Base-by-base conservation (phyloP, 495 filamentous ascomycete species). In the Penicillium goetzii region DNA sequence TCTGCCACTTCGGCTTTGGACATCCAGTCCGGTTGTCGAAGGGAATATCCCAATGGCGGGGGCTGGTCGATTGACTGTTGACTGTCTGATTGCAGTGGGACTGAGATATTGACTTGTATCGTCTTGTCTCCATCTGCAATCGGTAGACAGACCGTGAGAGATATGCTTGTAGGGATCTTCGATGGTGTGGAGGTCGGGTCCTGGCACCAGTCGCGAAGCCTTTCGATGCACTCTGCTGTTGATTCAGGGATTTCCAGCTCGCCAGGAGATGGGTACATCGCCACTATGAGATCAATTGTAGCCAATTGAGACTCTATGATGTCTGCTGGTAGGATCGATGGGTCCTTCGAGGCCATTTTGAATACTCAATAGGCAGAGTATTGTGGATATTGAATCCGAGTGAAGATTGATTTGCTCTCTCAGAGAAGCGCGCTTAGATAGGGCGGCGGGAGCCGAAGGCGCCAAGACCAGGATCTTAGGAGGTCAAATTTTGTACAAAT, bases 11-110 rank as follows among this genome's bases (percentile, higher is more conserved):
- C 76, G 6, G 77, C 77, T 63, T 75, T 78, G 10, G 77, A 77
- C 69, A 80, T 74, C 77, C 77, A 80, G 6, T 74, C 71, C 14
- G 77, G 77, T 49, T 80, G 77, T 17, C 77, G 77, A 14, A 80
- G 64, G 11, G 72, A 66, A 55, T 75, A 80, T 19, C 47, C 62
- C 30, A 68, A 30, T 49, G 71, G 30, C 4, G 76, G 77, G 12
- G 70, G 65, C 12, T 72, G 65, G n/a, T 75, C 69, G 25, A 65
- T 55, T 14, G 55, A 60, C 1, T 65, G 66, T 6, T 61, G 59
- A 33, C 69, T 59, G 4, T 63, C 54, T 21, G 62, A 63, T 41
- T 73, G 67, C 4, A 79, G 40, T 19, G 77, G 76, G 15, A 79
- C 68, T 0, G 69, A 71, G n/a, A 79, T 63, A 32, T 74, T 78